phyloP scores from a whole-genome alignment of 2,329 filamentous ascomycete genomes.

The Monosporascus sp. region DNA sequence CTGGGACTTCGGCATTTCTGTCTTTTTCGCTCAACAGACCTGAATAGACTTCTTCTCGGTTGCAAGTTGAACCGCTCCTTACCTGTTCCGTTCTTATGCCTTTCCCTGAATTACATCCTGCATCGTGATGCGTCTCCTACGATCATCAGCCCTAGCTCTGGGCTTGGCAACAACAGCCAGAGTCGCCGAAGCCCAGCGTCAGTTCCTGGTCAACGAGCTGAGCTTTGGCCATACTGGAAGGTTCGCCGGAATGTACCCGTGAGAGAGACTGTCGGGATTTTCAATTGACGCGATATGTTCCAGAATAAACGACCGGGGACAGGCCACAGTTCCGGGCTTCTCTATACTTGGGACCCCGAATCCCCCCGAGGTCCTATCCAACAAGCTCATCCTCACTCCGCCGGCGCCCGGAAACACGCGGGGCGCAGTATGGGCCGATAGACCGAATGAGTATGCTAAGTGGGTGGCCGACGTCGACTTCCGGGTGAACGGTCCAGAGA shows the following conservation, averaged over 20 bases:
- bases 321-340: conserved; percentile 50
- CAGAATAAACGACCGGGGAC: conserved; percentile 61
- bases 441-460: conserved; percentile 54
- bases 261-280: conserved; percentile 4
- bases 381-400: conserved; percentile 88
- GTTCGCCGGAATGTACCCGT: conserved; percentile 30
- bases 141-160: conserved; percentile 32
- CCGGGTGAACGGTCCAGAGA: conserved; percentile 77
- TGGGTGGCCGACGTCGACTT: conserved; percentile 88
- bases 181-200: conserved; percentile 51
- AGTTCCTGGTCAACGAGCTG: conserved; percentile 65
- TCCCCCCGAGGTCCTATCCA: conserved; percentile 66
- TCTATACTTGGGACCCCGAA: conserved; percentile 49
- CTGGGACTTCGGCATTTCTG: too few relatives aligned
- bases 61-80: not conserved
- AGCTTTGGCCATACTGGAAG: conserved; percentile 71
- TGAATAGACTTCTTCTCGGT: not conserved
- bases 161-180: conserved; percentile 37
- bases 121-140: conserved; percentile 39
- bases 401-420: conserved; percentile 80
- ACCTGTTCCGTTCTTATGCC: conserved; percentile 6
- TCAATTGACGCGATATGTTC: conserved; percentile 1
- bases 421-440: conserved; percentile 75
- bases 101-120: conserved; percentile 7
- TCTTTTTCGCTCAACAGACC: not conserved